phyloP scores from a whole-genome alignment of 805 yeast genomes.

The Schwanniomyces pseudopolymorphus region DNA sequence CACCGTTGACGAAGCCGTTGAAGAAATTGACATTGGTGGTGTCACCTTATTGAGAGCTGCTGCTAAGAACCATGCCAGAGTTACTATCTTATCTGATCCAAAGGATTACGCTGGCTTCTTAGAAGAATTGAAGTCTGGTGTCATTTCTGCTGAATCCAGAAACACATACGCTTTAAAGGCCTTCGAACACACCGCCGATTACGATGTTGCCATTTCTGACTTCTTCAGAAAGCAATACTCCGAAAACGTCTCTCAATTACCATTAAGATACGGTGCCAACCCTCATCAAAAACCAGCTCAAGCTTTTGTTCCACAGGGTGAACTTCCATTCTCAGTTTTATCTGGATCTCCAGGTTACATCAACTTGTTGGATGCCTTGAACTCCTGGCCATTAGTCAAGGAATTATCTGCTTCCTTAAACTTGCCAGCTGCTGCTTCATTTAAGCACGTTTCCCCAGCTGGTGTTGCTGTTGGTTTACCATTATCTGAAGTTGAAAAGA shows the following conservation, averaged over 20 bases:
- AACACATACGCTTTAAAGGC: conserved; percentile 92
- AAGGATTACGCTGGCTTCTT: conserved; percentile 85
- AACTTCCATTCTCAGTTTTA: conserved; percentile 90
- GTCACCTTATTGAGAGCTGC: conserved; percentile 97
- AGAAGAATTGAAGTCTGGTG: conserved; percentile 74
- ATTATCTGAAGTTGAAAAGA: conserved; percentile 84
- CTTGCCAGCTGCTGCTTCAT: conserved; percentile 98
- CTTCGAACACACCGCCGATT: conserved; percentile 97
- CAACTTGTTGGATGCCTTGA: conserved; percentile 92
- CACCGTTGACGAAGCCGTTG: conserved; percentile 95
- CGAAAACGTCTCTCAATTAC: conserved; percentile 84
- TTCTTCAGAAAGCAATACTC: conserved; percentile 97
- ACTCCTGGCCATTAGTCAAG: conserved; percentile 98
- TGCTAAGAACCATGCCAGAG: conserved; percentile 97
- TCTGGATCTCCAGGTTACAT: conserved; percentile 97
- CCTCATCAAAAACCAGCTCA: conserved; percentile 99
- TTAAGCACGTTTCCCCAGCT: conserved; percentile 98
- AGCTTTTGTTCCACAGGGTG: conserved; percentile 84
- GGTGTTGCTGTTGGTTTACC: conserved; percentile 98
- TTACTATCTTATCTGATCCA: conserved; percentile 93
- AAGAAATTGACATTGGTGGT: conserved; percentile 96
- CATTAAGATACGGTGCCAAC: conserved; percentile 97
- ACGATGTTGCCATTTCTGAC: conserved; percentile 93
- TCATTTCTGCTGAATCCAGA: conserved; percentile 69
- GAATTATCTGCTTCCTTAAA: conserved; percentile 92